phyloP scores from a whole-genome alignment of 495 filamentous ascomycete species.

The Aspergillus kassunensis region DNA sequence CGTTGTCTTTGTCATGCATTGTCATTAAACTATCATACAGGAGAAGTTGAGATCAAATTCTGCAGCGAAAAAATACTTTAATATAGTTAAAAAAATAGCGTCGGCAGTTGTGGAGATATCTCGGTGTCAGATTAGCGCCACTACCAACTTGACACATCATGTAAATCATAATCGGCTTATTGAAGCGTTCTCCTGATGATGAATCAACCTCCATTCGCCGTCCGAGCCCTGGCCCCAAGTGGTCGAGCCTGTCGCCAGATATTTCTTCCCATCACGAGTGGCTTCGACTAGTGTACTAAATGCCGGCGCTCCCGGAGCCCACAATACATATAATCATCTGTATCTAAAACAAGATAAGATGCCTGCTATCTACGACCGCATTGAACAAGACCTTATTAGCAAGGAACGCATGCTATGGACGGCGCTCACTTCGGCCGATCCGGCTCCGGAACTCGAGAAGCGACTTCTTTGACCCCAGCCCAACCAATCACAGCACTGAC shows the following conservation, averaged over 20 bases:
- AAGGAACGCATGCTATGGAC: conserved; percentile 44
- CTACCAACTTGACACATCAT: not conserved
- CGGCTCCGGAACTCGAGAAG: conserved; percentile 35
- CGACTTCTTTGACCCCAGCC: conserved; percentile 9
- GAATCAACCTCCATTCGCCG: conserved; percentile 40
- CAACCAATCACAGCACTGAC: too few relatives aligned
- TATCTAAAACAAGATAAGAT: conserved; percentile 16
- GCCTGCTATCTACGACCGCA: conserved; percentile 44
- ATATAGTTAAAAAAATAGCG: not conserved
- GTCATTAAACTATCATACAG: not conserved
- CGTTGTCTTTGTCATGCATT: conserved; percentile 3
- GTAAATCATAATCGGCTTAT: conserved; percentile 13
- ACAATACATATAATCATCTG: conserved; percentile 41
- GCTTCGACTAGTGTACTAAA: too few relatives aligned
- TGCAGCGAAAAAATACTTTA: not conserved
- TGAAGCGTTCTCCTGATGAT: conserved; percentile 38
- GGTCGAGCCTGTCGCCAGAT: conserved; percentile 23
- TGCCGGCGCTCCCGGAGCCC: conserved; percentile 9
- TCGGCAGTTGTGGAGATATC: conserved; percentile 5
- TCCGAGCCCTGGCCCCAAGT: conserved; percentile 46
- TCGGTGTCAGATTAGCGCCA: conserved; percentile 2
- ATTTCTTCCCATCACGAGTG: not conserved
- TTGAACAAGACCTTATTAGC: conserved; percentile 36
- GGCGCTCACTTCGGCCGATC: conserved; percentile 41
- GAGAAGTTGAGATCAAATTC: not conserved